Base-by-base conservation (phyloP, 164 flowering plant species). In the Aristolochia contorta region DNA sequence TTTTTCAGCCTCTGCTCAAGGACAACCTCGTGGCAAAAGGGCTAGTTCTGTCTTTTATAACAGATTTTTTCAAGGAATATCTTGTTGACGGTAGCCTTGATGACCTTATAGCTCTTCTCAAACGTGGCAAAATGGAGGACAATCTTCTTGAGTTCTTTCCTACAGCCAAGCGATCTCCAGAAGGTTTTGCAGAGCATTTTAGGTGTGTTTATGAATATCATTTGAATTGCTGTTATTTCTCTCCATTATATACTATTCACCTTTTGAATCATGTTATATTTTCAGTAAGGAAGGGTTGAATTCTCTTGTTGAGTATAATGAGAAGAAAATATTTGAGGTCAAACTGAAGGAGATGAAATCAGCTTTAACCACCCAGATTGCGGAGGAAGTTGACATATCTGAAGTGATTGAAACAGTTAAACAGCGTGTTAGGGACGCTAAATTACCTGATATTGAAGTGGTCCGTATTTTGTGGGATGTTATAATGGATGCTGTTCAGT, bases 1-100 rank as follows among this genome's bases (percentile, higher is more conserved):
- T 92, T 27, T 80, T 92, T 77, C 98, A 92, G 74, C 97, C 97
- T 13, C 72, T 92, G 60, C 91, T 87, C 72, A 92, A 92, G 75
- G 98, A 86, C 68, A 92, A 87, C 75, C 98, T 92, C 71, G 90
- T 89, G 52, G 96, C 70, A 60, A 92, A 92, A 74, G 98, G 98
- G 83, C 73, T 92, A 78, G 98, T 92, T 43, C 89, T 92, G 48
- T 63, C 91, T 27, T 89, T 92, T 64, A 75, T 92, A 51, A 89
- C 98, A 24, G 96, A 86, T 70, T 89, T 92, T 75, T 92, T 92
- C 70, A 87, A 81, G 82, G 97, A 89, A 75, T 92, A 92, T 76
- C 82, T 92, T 70, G 67, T 86, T 69, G 98, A 92, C 69, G 89
- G 89, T 53, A 86, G 84, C 73, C 80, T 89, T 63, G 98, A 92